A percentile compares a stretch with the other conserved stretches of the same genome.
These are phyloP conservation scores for Arachnomyces sp. DNA, from an alignment of 2,329 filamentous ascomycete genomes.

Conservation along the genomic window DNA sequence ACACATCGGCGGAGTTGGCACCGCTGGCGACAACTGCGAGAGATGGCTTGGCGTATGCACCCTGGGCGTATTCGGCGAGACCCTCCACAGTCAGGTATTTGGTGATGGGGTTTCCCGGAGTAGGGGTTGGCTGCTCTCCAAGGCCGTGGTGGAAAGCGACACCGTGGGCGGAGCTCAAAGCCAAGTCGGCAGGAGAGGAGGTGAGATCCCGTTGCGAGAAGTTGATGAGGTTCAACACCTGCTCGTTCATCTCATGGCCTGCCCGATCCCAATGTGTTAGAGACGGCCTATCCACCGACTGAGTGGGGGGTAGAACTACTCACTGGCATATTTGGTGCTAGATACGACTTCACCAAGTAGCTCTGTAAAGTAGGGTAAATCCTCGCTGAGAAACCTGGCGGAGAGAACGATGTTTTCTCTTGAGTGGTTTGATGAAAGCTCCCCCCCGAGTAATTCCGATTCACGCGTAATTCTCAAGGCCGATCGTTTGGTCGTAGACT, in stretches of 20 bases:
- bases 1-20: conserved; percentile 63
- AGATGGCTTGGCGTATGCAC: conserved; percentile 81
- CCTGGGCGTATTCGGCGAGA: conserved; percentile 65
- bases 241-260: conserved; percentile 89
- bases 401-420: conserved; percentile 87
- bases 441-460: conserved; percentile 86
- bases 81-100: conserved; percentile 73
- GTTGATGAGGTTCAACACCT: conserved; percentile 69
- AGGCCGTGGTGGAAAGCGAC: conserved; percentile 91
- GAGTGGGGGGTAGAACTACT: conserved; percentile 13
- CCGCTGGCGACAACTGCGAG: conserved; percentile 88
- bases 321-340: conserved; percentile 73
- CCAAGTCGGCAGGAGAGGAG: conserved; percentile 56
- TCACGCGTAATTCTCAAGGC: conserved; percentile 90
- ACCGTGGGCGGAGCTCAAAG: conserved; percentile 75
- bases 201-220: conserved; percentile 67
- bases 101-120: conserved; percentile 60
- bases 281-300: neutral
- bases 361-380: conserved; percentile 96
- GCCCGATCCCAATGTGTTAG: conserved; percentile 4
- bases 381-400: conserved; percentile 89
- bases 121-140: conserved; percentile 66
- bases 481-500: conserved; percentile 75
- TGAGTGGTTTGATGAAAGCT: conserved; percentile 80
- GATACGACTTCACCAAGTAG: conserved; percentile 85